A percentile compares a stretch with the other conserved stretches of the same genome.
Conservation (phyloP, 768 basidiomycete species). For the Pleurotus tuoliensis region DNA sequence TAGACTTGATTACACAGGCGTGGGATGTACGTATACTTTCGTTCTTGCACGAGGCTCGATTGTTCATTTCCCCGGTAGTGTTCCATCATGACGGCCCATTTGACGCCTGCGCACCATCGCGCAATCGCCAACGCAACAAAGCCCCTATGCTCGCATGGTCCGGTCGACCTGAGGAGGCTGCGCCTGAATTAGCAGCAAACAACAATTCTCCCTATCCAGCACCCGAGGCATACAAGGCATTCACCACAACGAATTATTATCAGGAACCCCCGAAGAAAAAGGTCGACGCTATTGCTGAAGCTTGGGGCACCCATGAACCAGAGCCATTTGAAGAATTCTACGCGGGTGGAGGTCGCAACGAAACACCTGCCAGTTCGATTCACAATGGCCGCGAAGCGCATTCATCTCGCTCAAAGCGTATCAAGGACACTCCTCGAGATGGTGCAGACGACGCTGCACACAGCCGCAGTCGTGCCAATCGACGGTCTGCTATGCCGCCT, state of each 20-base stretch:
- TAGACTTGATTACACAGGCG: slow-evolving; percentile 81
- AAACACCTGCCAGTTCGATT: slow-evolving; percentile 64
- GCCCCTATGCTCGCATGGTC: slow-evolving; percentile 85
- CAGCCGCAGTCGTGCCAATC: slow-evolving; percentile 34
- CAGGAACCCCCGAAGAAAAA: slow-evolving; percentile 74
- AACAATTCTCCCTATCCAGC: slow-evolving; percentile 48
- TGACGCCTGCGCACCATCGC: slow-evolving; percentile 87
- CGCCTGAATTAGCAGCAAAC: slow-evolving; percentile 31
- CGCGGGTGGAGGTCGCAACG: slow-evolving; percentile 67
- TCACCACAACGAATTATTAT: slow-evolving; percentile 40
- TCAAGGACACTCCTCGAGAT: slow-evolving; percentile 48
- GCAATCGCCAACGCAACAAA: slow-evolving; percentile 74
- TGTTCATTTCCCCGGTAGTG: slow-evolving; percentile 41
- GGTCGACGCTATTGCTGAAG: slow-evolving; percentile 85
- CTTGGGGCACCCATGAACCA: slow-evolving; percentile 91
- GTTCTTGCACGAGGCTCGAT: slow-evolving; percentile 9
- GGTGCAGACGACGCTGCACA: slow-evolving; percentile 30
- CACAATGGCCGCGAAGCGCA: slow-evolving; percentile 57
- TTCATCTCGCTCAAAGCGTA: slow-evolving; percentile 29
- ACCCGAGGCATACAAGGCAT: slow-evolving; percentile 40
- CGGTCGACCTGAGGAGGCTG: slow-evolving; percentile 29
- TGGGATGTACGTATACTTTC: slow-evolving; percentile 60
- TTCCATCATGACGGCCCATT: slow-evolving; percentile 93
- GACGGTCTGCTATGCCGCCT: slow-evolving; percentile 63
- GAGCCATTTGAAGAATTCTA: slow-evolving; percentile 90